Base-by-base conservation (phyloP, 164 flowering plant genomes). In the Litsea cubeba region DNA sequence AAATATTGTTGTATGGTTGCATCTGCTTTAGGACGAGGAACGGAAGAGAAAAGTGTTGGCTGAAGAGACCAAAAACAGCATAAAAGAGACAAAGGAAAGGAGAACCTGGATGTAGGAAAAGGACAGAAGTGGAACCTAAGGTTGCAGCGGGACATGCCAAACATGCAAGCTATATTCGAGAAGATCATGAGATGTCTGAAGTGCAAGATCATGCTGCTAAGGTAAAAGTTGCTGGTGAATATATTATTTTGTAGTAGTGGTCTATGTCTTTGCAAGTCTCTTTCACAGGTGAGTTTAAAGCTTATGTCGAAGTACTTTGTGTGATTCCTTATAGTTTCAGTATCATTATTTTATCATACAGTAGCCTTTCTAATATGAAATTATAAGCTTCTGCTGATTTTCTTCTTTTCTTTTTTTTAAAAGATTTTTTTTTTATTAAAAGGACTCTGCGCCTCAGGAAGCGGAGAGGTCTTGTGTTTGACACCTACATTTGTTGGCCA, bases 11-110 rank as follows among this genome's bases (percentile, higher is more conserved):
- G 46, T 35, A 35, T 18, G 65, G 2, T 65, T n/a, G n/a, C 76
- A 11, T 25, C 15, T 81, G 17, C 51, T 76, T 8, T 70, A 93
- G 93, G 88, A 78, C 75, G 82, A 81, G 74, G 74, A 70, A 49
- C 68, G 58, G 10, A 78, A 73, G 72, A 82, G 54, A 26, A 88
- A 82, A 78, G 79, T 81, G 62, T 70, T 77, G 72, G 77, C 79
- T 17, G 81, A 72, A 70, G 85, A 81, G 69, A 60, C 75, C 32
- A 78, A 58, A 50, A 71, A 69, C 72, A 63, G 32, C 77, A 75
- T 71, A 83, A 77, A 62, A 64, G 62, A 69, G 86, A 74, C 50
- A 78, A 76, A 62, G 79, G 72, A 63, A 74, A 20, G 23, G 80
- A 32, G 74, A 69, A 75, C 76, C 70, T 63, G 77, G 70, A 18